These are phyloP conservation scores for Suhomyces maxii DNA, from an alignment of 1,139 yeast species.

Conservation along the genomic window DNA sequence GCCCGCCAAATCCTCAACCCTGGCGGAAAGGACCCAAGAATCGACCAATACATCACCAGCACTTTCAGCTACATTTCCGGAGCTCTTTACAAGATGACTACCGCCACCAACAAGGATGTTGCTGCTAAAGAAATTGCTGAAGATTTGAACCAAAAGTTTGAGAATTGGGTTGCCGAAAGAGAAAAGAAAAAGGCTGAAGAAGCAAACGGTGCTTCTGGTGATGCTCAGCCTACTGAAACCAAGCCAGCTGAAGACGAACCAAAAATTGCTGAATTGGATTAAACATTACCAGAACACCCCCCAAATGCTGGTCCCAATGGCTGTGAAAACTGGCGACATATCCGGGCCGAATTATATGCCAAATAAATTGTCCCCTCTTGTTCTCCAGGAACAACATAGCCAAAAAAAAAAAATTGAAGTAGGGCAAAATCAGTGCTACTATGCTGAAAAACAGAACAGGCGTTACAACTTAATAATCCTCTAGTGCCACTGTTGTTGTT, in stretches of 20 bases:
- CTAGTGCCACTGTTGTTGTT: not conserved
- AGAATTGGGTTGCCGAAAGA: conserved; percentile 29
- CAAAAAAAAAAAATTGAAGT: too few relatives aligned
- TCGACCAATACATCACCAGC: conserved; percentile 30
- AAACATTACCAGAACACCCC: too few relatives aligned
- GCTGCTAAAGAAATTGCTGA: conserved; percentile 42
- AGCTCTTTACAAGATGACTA: conserved; percentile 32
- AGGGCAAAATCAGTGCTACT: too few relatives aligned
- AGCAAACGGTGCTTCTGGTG: not conserved
- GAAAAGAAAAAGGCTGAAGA: conserved; percentile 12
- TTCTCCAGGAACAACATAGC: too few relatives aligned
- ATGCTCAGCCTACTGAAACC: not conserved
- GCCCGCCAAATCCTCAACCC: conserved; percentile 29
- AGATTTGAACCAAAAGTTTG: conserved; percentile 33
- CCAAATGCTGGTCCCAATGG: too few relatives aligned
- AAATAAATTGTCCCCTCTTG: too few relatives aligned
- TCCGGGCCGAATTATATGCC: too few relatives aligned
- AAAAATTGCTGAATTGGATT: too few relatives aligned
- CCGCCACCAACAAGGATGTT: conserved; percentile 32
- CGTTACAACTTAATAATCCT: not conserved
- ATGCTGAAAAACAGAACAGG: too few relatives aligned
- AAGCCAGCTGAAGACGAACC: not conserved
- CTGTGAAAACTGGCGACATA: too few relatives aligned
- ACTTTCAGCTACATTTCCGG: conserved; percentile 32
- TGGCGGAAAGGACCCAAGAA: conserved; percentile 27